Evolutionary conservation across 2,329 filamentous ascomycete genomes (phyloP).

Genomic region (Phyllachora maydis): DNA sequence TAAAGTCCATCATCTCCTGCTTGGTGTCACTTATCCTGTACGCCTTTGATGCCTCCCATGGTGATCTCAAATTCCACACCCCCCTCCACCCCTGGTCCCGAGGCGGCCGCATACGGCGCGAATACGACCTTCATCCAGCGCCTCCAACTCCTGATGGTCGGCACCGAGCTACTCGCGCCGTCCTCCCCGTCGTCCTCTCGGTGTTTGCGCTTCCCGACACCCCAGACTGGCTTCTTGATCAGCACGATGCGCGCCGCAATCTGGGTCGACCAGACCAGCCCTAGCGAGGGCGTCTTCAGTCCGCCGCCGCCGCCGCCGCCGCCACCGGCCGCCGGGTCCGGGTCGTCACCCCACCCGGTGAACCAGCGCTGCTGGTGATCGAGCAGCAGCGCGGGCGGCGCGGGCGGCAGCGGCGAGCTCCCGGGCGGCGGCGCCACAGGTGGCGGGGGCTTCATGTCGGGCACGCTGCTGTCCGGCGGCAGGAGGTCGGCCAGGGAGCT

Average conservation of each 20-base stretch:
- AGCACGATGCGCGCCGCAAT: slow-evolving; percentile 66
- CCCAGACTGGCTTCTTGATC: slow-evolving; percentile 45
- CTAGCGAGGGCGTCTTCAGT: slow-evolving; percentile 74
- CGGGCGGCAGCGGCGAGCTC: slow-evolving; percentile 4
- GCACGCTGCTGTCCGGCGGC: slow-evolving; percentile 11
- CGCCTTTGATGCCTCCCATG: slow-evolving; percentile 34
- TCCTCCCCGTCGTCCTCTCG: slow-evolving; percentile 17
- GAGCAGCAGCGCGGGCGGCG: slow-evolving; percentile 38
- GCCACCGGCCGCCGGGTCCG: slow-evolving; percentile 19
- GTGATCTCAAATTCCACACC: slow-evolving; percentile 58
- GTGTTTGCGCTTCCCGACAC: slow-evolving; percentile 8
- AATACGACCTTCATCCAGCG: slow-evolving; percentile 82
- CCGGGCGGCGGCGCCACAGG: slow-evolving; percentile 4
- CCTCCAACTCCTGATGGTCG: slow-evolving; percentile 38
- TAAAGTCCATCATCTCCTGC: too few relatives aligned
- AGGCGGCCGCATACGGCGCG: slow-evolving; percentile 48
- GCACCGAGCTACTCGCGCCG: slow-evolving; percentile 14
- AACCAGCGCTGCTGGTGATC: slow-evolving; percentile 91
- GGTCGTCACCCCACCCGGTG: slow-evolving; percentile 77
- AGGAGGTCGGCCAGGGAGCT: slow-evolving; percentile 16
- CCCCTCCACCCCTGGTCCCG: slow-evolving; percentile 22
- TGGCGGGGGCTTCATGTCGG: slow-evolving; percentile 1
- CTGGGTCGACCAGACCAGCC: slow-evolving; percentile 81
- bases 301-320: too few relatives aligned
- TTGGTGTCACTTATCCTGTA: too few relatives aligned